Evolutionary conservation across 208 protist species (phyloP).

Genomic region (Angomonas ambiguus): DNA sequence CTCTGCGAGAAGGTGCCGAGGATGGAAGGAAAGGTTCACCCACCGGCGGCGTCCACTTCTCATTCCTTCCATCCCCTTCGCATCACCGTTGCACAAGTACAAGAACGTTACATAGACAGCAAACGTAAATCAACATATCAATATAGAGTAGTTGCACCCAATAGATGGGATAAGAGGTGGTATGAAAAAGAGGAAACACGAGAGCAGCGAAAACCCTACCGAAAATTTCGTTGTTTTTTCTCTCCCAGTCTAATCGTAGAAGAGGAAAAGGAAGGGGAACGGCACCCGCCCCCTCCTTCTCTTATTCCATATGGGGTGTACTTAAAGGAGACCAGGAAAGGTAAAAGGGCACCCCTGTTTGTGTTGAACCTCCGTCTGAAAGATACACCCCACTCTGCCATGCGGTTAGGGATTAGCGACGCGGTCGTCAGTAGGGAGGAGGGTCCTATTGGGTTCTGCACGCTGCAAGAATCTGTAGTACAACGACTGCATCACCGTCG

Average conservation of each 20-base stretch:
- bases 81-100: background rate
- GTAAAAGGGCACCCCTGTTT: too few relatives aligned
- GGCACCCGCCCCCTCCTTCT: too few relatives aligned
- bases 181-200: background rate
- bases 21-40: too few relatives aligned
- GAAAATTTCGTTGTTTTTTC: background rate
- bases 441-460: background rate
- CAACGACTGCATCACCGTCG: background rate
- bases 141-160: background rate
- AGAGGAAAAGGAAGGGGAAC: too few relatives aligned
- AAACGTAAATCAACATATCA: background rate
- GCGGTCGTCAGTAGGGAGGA: too few relatives aligned
- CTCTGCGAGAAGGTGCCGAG: too few relatives aligned
- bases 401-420: background rate
- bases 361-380: too few relatives aligned
- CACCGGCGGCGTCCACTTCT: too few relatives aligned
- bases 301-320: background rate
- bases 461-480: background rate
- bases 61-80: too few relatives aligned
- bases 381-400: too few relatives aligned
- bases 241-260: too few relatives aligned
- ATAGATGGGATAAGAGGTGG: background rate
- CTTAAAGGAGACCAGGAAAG: background rate
- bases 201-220: background rate
- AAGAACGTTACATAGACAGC: background rate